Base-by-base conservation (phyloP, 2,329 filamentous ascomycete species). In the Penicillium sp. region DNA sequence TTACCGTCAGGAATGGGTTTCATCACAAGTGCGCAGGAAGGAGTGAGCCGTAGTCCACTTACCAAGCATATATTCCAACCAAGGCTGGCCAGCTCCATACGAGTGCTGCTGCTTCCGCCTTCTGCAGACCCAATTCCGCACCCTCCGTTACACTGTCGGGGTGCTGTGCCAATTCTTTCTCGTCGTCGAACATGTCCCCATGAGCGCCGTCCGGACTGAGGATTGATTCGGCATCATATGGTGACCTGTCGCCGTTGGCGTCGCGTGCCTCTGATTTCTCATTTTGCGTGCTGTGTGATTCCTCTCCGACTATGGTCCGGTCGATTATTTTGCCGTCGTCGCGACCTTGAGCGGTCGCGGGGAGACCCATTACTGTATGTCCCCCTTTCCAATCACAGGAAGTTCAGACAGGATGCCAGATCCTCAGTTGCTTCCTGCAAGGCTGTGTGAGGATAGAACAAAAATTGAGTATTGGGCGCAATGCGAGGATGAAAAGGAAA, bases 71-170 rank as follows among this genome's bases (percentile, higher is more conserved):
- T 46, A 69, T 65, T 9, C 54, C 55, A 24, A 57, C 54, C 3
- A 56, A 59, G 0, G 62, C 61, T 41, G 62, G 62, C 40, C 66
- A 68, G 22, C 64, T 66, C 71, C 71, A 74, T 17, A 62, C 67
- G 37, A 72, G 58, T 12, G 71, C 67, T 6, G 69, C 66, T 13
- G 71, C 71, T 55, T 74, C 70, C 2, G 70, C 67, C 52, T 72
- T 69, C 38, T 60, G 58, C 10, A 59, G 57, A 43, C 58, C 58
- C 28, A 59, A 28, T 9, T 38, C 45, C 6, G 52, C 53, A 22
- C 53, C 43, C 1, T 46, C 26, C 5, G 56, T 61, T 13, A 61
- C 45, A 31, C 48, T 48, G 8, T 56, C 51, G 0, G 58, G 56
- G 35, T 60, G 51, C 2, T 38, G 40, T 17, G 42, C 32, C 9